These are phyloP conservation scores for Penicillium crustosum DNA, from an alignment of 2,329 filamentous ascomycete genomes.

Conservation along the genomic window DNA sequence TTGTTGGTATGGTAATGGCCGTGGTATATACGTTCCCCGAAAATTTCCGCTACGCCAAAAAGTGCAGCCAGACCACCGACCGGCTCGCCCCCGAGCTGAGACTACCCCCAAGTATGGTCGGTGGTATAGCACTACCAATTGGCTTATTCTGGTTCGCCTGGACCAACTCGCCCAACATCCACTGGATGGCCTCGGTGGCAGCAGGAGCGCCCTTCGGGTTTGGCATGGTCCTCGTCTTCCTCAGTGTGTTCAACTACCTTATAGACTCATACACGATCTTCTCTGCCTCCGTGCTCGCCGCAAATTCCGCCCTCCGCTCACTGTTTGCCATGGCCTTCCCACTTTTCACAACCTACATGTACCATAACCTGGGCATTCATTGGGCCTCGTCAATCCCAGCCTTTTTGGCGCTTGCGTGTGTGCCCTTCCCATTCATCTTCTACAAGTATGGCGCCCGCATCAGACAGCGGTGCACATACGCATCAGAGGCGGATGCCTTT, in stretches of 20 bases:
- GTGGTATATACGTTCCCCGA: slow-evolving; percentile 27
- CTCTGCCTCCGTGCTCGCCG: slow-evolving; percentile 27
- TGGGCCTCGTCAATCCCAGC: slow-evolving; percentile 28
- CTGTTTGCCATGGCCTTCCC: slow-evolving; percentile 28
- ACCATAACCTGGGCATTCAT: slow-evolving; percentile 27
- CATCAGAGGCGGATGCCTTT: slow-evolving; percentile 35
- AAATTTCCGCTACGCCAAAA: slow-evolving; percentile 35
- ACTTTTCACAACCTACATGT: slow-evolving; percentile 30
- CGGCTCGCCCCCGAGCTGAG: slow-evolving; percentile 56
- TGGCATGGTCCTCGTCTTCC: slow-evolving; percentile 28
- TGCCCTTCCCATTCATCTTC: slow-evolving; percentile 30
- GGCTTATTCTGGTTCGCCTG: slow-evolving; percentile 37
- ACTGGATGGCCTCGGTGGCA: slow-evolving; percentile 27
- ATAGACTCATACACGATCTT: slow-evolving; percentile 31
- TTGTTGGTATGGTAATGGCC: slow-evolving; percentile 32
- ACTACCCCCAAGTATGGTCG: slow-evolving; percentile 51
- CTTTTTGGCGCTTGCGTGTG: slow-evolving; percentile 27
- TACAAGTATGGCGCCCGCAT: slow-evolving; percentile 28
- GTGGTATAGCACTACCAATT: slow-evolving; percentile 32
- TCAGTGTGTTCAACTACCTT: slow-evolving; percentile 29
- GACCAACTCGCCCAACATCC: slow-evolving; percentile 30
- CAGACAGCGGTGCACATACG: slow-evolving; percentile 23
- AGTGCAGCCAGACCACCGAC: slow-evolving; percentile 22
- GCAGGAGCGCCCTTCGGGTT: slow-evolving; percentile 28
- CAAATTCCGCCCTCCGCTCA: slow-evolving; percentile 28